A percentile compares a stretch with the other conserved stretches of the same genome.
Conservation (phyloP, 495 filamentous ascomycete species). For the Penicillium goetzii region DNA sequence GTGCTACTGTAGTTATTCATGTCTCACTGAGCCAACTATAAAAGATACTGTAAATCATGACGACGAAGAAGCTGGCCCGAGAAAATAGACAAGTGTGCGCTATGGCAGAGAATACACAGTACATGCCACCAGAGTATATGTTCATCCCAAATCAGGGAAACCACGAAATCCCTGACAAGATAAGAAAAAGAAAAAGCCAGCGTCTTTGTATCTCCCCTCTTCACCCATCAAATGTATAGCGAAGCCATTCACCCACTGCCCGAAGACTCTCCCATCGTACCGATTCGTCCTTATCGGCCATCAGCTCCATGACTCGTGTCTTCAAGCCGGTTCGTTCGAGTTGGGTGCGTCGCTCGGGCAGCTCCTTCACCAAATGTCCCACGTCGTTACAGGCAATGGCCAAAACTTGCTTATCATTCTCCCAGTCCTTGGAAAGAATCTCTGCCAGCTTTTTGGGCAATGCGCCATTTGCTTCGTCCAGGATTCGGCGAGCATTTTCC, state of each 20-base stretch:
- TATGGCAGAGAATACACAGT: slow-evolving; percentile 32
- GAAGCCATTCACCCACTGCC: slow-evolving; percentile 90
- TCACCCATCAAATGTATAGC: slow-evolving; percentile 77
- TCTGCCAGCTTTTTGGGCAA: slow-evolving; percentile 82
- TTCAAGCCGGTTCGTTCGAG: slow-evolving; percentile 93
- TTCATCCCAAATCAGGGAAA: slow-evolving; percentile 23
- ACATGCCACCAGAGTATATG: slow-evolving; percentile 32
- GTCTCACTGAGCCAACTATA: background rate
- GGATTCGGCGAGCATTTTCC: slow-evolving; percentile 89
- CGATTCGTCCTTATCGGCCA: slow-evolving; percentile 86
- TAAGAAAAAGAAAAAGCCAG: slow-evolving; percentile 22
- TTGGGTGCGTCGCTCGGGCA: slow-evolving; percentile 79
- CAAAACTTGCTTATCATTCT: slow-evolving; percentile 91
- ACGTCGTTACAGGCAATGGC: slow-evolving; percentile 97
- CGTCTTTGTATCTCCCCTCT: background rate
- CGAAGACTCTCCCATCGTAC: slow-evolving; percentile 95
- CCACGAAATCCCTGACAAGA: slow-evolving; percentile 15
- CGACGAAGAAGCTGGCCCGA: background rate
- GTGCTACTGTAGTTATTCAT: background rate
- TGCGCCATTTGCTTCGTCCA: slow-evolving; percentile 80
- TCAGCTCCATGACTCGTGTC: slow-evolving; percentile 90
- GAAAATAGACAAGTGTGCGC: slow-evolving; percentile 22
- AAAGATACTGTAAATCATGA: background rate
- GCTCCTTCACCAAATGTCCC: slow-evolving; percentile 84
- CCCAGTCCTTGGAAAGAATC: slow-evolving; percentile 84